Conservation (phyloP, 208 protist species). For the Novymonas esmeraldas region DNA sequence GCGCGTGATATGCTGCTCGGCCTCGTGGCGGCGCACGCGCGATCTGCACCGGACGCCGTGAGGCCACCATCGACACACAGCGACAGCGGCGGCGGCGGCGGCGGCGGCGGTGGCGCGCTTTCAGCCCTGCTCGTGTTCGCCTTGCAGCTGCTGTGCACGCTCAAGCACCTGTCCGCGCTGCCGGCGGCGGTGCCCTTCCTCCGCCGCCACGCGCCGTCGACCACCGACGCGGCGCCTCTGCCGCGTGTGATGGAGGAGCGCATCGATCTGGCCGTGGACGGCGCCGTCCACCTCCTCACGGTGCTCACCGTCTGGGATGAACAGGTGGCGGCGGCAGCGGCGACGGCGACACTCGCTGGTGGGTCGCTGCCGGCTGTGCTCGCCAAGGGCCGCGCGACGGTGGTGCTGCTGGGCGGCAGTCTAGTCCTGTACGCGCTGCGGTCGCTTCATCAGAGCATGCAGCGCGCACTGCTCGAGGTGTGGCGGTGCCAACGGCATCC, state of each 20-base stretch:
- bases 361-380: slow-evolving; percentile 6
- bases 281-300: slow-evolving; percentile 49
- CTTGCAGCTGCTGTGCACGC: slow-evolving; percentile 51
- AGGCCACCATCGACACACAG: not conserved
- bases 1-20: slow-evolving; percentile 24
- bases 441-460: slow-evolving; percentile 13
- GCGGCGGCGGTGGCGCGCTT: not conserved
- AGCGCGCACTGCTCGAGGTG: slow-evolving; percentile 10
- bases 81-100: not conserved
- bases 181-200: slow-evolving; percentile 10
- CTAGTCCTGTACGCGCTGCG: slow-evolving; percentile 61
- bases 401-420: slow-evolving; percentile 68
- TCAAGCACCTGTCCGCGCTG: slow-evolving; percentile 45
- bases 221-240: not conserved
- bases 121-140: slow-evolving; percentile 24
- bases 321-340: not conserved
- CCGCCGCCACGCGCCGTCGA: not conserved
- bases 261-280: slow-evolving; percentile 33
- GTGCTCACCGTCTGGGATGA: slow-evolving; percentile 52
- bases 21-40: not conserved
- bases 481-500: not conserved
- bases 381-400: slow-evolving; percentile 29
- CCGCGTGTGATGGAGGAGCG: slow-evolving; percentile 7
- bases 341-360: slow-evolving; percentile 3
- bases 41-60: not conserved